Evolutionary conservation across 163 green algal genomes (phyloP), one percentile per base, ranked within the genome.

Genomic region (Trebouxiophyceae sp.): DNA sequence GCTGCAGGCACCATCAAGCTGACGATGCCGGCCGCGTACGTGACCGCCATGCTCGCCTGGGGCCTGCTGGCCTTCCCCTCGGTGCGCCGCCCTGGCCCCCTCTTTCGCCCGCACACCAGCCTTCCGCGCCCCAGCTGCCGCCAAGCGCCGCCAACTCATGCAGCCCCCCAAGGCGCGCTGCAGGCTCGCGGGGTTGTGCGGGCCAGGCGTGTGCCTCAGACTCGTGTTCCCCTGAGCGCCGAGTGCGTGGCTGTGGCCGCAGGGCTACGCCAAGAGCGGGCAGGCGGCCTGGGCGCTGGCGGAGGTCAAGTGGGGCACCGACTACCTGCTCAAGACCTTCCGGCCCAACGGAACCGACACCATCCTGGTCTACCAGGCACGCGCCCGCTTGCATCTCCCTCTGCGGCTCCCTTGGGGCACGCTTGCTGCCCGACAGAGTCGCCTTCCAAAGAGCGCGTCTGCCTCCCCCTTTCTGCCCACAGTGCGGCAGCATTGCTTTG

Each of bases 1-100:
- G n/a, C n/a, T n/a, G 56, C 65, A 75, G 87, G 91, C 46, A 84
- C 86, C 66, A 69, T 92, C 19, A 92, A 95, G 80, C 82, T 85
- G 63, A 89, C 83, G 34, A 62, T 82, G 57, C 87, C 87, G 28
- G 83, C 88, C 39, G 87, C 87, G n/a, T 91, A 88, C 66, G 79
- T 82, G 12, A 72, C 75, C 7, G 66, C 70, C 27, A 77, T 90
- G 61, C 69, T 95, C n/a, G 77, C 83, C 6, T 95, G 87, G 87
- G 61, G 54, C 31, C 44, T 88, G 46, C 59, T 90, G 8, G 70
- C 83, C 20, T 94, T 89, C 67, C 59, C 60, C 22, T 26, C 19
- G 39, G 39, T 50, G 39, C 12, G 39, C 39, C 39, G 39, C 39
- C 19, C 12, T 50, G 39, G 12, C 39, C 39, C 12, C 12, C 39